Percentiles rank a stretch among this genome's conserved stretches.
Evolutionary conservation across 208 protist genomes (phyloP).

Genomic region (Naegleria fowleri): DNA sequence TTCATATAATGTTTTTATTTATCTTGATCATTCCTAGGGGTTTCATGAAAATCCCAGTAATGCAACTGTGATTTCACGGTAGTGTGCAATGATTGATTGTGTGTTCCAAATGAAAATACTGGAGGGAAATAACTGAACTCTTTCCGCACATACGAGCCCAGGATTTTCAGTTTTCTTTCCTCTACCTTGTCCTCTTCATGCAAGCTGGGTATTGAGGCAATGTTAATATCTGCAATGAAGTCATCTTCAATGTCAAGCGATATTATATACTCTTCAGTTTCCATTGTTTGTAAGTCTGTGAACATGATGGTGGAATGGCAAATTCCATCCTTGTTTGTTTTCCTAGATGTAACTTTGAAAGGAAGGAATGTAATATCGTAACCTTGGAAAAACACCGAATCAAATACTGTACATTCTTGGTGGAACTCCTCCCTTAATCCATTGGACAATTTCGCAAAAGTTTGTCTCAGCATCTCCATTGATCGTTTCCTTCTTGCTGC

Average conservation of each 20-base stretch:
- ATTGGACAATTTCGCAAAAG: neutral
- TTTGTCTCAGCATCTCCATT: neutral
- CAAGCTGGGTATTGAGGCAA: neutral
- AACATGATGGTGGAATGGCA: neutral
- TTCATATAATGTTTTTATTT: neutral
- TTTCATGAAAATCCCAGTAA: neutral
- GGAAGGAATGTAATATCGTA: neutral
- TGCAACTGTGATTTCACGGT: neutral
- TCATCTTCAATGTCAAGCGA: neutral
- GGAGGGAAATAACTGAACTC: neutral
- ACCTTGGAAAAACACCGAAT: neutral
- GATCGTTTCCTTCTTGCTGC: neutral
- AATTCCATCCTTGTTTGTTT: neutral
- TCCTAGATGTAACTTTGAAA: neutral
- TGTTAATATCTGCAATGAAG: neutral
- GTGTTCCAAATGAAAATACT: neutral
- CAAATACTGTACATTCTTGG: neutral
- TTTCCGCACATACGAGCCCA: neutral
- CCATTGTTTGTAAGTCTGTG: neutral
- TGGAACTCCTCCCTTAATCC: neutral
- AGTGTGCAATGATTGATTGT: neutral
- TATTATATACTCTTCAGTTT: neutral
- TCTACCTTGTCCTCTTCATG: neutral
- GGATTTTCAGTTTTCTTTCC: neutral
- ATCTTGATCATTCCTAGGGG: neutral